Base-by-base conservation (phyloP, 2,329 filamentous ascomycete genomes). In the Fusarium ambrosium region DNA sequence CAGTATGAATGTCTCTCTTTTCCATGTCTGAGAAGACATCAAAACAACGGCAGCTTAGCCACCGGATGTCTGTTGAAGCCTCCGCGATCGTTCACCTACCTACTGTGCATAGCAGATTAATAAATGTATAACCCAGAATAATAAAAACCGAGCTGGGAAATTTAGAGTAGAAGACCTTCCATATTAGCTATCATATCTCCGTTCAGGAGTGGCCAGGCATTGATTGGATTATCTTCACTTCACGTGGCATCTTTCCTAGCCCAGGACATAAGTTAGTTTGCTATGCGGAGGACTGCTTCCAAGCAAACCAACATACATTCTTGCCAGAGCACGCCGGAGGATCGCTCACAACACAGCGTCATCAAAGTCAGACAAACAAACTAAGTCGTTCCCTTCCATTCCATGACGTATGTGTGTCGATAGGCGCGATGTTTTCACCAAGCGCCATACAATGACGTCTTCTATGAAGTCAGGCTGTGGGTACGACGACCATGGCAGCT, bases 381-480 rank as follows among this genome's bases (percentile, higher is more conserved):
- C 69, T 62, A 70, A 67, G 63, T 60, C 37, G 29, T 73, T 51
- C 39, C 34, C 53, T 24, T 43, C 62, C 36, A 20, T 20, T 36
- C 72, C 61, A 77, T 77, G 75, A 77, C 75, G 75, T 76, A 74
- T 56, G 41, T 61, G 24, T 67, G 73, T 48, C 64, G 67, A 73
- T 66, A 13, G 34, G 39, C 41, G 64, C 64, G 39, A 51, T 62
- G 59, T 69, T 48, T 59, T 60, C 61, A 65, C 68, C 61, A 68
- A 74, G 70, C 39, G 43, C 61, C 60, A 43, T 56, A 43, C 51
- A 70, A 81, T 81, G 76, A 81, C 80, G 76, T 79, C 77, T 68
- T 69, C 70, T 73, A 82, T 82, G 78, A 77, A 75, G 74, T 75
- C 64, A 75, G 69, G 64, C 34, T 73, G 76, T 80, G 76, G 79